phyloP scores from a whole-genome alignment of 2,329 filamentous ascomycete genomes.

The Ophiostoma himal-ulmi region DNA sequence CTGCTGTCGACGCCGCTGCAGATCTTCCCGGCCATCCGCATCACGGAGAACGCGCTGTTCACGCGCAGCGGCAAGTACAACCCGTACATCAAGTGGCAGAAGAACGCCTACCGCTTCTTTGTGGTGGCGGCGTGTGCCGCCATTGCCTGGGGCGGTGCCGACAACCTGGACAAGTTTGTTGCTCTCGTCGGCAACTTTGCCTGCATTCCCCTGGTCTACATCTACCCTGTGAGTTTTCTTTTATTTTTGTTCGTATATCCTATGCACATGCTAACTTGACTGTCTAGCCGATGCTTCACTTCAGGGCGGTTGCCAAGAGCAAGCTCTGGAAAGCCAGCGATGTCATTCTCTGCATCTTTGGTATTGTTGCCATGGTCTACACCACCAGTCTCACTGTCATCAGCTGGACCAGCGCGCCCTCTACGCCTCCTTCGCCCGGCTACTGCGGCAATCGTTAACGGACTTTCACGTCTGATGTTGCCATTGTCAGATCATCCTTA shows the following conservation, averaged over 20 bases:
- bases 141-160: conserved; percentile 87
- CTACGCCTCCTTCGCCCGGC: conserved; percentile 41
- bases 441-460: conserved; percentile 44
- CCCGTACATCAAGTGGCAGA: conserved; percentile 98
- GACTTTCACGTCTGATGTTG: not conserved
- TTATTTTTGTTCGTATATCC: not conserved
- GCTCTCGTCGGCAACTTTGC: conserved; percentile 94
- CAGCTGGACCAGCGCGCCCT: conserved; percentile 67
- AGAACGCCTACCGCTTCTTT: conserved; percentile 93
- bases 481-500: no score
- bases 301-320: conserved; percentile 68
- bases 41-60: conserved; percentile 90
- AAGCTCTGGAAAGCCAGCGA: conserved; percentile 65
- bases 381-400: conserved; percentile 80
- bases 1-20: conserved; percentile 90
- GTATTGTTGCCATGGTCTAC: conserved; percentile 82
- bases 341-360: conserved; percentile 71
- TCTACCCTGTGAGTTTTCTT: conserved; percentile 75
- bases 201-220: conserved; percentile 93
- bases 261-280: conserved; percentile 36
- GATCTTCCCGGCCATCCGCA: conserved; percentile 95
- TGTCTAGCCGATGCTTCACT: conserved; percentile 77
- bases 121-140: conserved; percentile 79
- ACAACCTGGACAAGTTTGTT: conserved; percentile 95
- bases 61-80: conserved; percentile 95